Percentiles rank a stretch among this genome's conserved stretches.
These are phyloP conservation scores for Neocallimastix lanati DNA, from an alignment of 192 early-diverging fungal genomes.

Conservation along the genomic window DNA sequence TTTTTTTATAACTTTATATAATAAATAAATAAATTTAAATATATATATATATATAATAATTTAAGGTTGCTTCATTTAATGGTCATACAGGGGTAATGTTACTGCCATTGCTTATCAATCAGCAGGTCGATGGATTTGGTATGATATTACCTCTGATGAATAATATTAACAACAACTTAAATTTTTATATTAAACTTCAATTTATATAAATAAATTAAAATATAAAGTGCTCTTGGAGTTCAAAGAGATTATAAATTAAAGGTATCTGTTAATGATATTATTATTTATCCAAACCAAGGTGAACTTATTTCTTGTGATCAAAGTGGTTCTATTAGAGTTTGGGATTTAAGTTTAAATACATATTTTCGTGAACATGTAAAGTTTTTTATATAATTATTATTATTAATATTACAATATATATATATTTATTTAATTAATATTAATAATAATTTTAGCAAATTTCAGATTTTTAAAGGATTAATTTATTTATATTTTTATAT, in stretches of 20 bases:
- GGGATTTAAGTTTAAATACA: slow-evolving; percentile 36
- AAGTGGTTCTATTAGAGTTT: slow-evolving; percentile 31
- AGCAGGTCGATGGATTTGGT: slow-evolving; percentile 35
- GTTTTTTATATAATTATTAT: too few species aligned
- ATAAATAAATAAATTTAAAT: too few species aligned
- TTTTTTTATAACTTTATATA: too few species aligned
- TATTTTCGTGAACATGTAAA: slow-evolving; percentile 35
- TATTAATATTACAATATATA: too few species aligned
- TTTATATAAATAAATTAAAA: background rate
- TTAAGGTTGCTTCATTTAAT: slow-evolving; percentile 16
- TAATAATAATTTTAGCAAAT: too few species aligned
- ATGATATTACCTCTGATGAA: too few species aligned
- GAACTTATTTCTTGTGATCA: slow-evolving; percentile 40
- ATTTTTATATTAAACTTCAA: background rate
- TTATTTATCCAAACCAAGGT: slow-evolving; percentile 44
- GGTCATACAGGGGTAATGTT: slow-evolving; percentile 36
- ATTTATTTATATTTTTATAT: too few species aligned
- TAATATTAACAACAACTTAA: too few species aligned
- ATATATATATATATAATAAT: too few species aligned
- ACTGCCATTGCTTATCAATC: slow-evolving; percentile 33
- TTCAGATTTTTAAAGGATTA: too few species aligned
- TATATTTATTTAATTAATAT: too few species aligned
- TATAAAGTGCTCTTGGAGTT: slow-evolving; percentile 24
- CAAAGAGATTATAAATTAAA: slow-evolving; percentile 39
- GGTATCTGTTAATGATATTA: slow-evolving; percentile 32